Evolutionary conservation across 192 early-diverging fungal species (phyloP), one percentile per base, ranked within the genome.

Genomic region (Haplosporangium gracile): DNA sequence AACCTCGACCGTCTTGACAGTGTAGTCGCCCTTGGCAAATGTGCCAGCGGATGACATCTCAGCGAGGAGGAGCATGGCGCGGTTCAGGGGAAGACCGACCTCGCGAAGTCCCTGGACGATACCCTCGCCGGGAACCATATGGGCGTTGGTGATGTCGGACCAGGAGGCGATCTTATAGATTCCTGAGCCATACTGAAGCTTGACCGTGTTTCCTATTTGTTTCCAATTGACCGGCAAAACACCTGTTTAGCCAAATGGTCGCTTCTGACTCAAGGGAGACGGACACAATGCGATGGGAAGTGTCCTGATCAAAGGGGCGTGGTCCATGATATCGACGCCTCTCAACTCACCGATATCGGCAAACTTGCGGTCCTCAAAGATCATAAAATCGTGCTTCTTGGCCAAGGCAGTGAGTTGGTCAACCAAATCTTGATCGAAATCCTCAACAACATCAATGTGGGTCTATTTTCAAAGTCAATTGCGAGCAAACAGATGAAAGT

Each of bases 291-390:
- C 4, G 16, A 18, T 51, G 49, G 49, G 20, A 51, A 22, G 4
- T 65, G 29, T 65, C 60, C 26, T 4, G 60, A 65, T 32, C 26
- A 7, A 15, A 32, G n/a, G 20, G 20, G 20, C 9, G 43, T 29
- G 22, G 57, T 49, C 16, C 53, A 78, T 70, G 29, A 70, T 4
- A 43, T 8, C 39, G 42, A 43, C 11, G 42, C 42, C 42, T 10
- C 29, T 68, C 18, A 22, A 63, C 86, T 85, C 75, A 91, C 95
- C 98, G 88, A 99, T 99, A 84, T 99, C 98, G 70, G 97, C 97
- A 91, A 99, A 99, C 91, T 99, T 99, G 89, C 98, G 95, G 90
- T 99, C 98, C 85, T 99, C 98, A 87, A 99, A 99, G 81, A 99
- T 99, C 89, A 99, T 78, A 90, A 98, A 99, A 81, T 96, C 93